Percentiles rank a stretch among this genome's conserved stretches.
Evolutionary conservation across 805 yeast species (phyloP).

Genomic region (Metschnikowia rubicola): DNA sequence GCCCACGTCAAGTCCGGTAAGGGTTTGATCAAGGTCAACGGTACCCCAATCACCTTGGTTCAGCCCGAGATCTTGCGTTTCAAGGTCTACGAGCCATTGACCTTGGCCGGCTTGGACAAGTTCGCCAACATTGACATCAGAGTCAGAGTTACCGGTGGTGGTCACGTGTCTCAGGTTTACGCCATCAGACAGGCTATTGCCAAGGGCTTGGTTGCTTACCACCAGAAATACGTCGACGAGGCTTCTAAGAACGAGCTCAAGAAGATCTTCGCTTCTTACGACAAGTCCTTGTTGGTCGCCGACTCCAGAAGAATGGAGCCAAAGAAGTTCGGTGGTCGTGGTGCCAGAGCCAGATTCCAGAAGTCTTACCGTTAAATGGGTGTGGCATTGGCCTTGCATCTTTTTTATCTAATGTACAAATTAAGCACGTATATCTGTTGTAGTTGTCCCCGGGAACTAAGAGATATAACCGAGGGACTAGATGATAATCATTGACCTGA

Average conservation of each 20-base stretch:
- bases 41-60: constrained; percentile 98
- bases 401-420: constrained; percentile 22
- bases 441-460: no score
- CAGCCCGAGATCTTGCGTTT: constrained; percentile 98
- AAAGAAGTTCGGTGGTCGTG: constrained; percentile 99
- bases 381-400: constrained; percentile 4
- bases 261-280: constrained; percentile 96
- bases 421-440: constrained; percentile 11
- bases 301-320: constrained; percentile 99
- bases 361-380: constrained; percentile 94
- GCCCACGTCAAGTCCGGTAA: constrained; percentile 99
- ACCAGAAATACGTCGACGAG: constrained; percentile 99
- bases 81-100: constrained; percentile 99
- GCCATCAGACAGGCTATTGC: constrained; percentile 99
- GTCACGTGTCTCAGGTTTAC: constrained; percentile 99
- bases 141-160: constrained; percentile 99
- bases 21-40: constrained; percentile 99
- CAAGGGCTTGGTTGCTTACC: constrained; percentile 99
- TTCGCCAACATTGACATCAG: constrained; percentile 98
- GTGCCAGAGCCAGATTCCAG: constrained; percentile 99
- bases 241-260: constrained; percentile 99
- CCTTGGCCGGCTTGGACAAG: constrained; percentile 97
- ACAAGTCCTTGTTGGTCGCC: constrained; percentile 99
- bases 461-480: no score
- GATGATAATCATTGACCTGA: no score